These are phyloP conservation scores for Sporodiniella umbellata DNA, from an alignment of 371 early-diverging fungal genomes.

Conservation along the genomic window DNA sequence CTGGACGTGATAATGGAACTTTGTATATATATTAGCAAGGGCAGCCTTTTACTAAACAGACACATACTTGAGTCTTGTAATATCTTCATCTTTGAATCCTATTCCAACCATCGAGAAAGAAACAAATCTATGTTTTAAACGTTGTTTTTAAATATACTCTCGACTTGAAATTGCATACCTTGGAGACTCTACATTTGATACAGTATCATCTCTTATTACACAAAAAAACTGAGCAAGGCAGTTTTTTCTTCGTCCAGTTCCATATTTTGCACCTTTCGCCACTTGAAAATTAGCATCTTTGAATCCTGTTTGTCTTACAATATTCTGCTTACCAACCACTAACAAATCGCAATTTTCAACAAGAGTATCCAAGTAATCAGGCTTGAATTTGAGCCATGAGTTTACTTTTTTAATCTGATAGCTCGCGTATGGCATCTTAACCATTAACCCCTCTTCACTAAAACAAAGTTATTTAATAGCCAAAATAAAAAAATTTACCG, in stretches of 20 bases:
- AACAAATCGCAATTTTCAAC: conserved; percentile 71
- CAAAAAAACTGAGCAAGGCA: conserved; percentile 64
- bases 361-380: conserved; percentile 68
- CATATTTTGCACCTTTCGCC: conserved; percentile 52
- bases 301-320: background rate
- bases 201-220: conserved; percentile 60
- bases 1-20: conserved; percentile 8
- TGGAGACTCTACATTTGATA: conserved; percentile 19
- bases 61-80: conserved; percentile 39
- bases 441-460: conserved; percentile 60
- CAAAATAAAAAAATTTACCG: conserved; percentile 25
- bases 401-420: conserved; percentile 54
- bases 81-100: conserved; percentile 59
- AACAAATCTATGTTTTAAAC: conserved; percentile 32
- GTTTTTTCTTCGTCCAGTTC: conserved; percentile 62
- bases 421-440: conserved; percentile 60
- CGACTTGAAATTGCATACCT: conserved; percentile 8
- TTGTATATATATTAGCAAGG: background rate
- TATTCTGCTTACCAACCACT: conserved; percentile 57
- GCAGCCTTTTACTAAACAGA: background rate
- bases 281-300: background rate
- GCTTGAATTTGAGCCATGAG: conserved; percentile 78
- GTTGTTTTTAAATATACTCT: background rate
- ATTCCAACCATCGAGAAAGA: conserved; percentile 71
- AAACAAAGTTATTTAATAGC: background rate